Percentiles rank a stretch among this genome's conserved stretches.
phyloP scores from a whole-genome alignment of 345 rosid species.

The Corchorus olitorius region DNA sequence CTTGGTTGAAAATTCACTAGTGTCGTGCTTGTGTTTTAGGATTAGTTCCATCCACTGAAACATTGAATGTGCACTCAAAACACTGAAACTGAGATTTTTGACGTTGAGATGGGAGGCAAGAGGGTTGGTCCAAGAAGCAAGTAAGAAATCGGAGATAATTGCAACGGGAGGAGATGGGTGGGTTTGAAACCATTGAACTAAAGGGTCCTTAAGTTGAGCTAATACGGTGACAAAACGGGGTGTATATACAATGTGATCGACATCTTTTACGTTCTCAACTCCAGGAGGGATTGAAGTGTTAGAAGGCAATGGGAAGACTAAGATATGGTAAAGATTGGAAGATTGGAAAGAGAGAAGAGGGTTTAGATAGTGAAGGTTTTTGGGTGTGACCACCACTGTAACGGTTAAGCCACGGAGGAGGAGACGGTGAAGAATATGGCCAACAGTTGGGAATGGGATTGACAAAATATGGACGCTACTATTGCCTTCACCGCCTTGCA shows the following conservation, averaged over 20 bases:
- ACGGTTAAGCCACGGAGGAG: conserved; percentile 30
- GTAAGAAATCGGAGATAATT: conserved; percentile 60
- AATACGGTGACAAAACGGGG: conserved; percentile 33
- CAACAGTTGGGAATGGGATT: conserved; percentile 43
- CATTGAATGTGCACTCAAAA: conserved; percentile 43
- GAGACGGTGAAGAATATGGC: conserved; percentile 43
- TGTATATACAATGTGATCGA: conserved; percentile 19
- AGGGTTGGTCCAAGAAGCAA: conserved; percentile 49
- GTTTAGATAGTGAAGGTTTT: conserved; percentile 34
- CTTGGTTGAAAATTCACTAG: conserved; percentile 32
- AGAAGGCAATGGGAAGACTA: conserved; percentile 40
- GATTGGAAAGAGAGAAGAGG: conserved; percentile 29
- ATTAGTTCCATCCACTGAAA: conserved; percentile 37
- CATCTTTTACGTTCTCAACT: conserved; percentile 38
- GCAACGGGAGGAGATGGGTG: conserved; percentile 55
- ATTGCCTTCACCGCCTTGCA: not conserved
- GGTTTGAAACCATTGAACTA: conserved; percentile 45
- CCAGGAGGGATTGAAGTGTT: conserved; percentile 36
- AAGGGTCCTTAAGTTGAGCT: conserved; percentile 37
- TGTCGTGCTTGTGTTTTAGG: conserved; percentile 13
- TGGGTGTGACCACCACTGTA: conserved; percentile 39
- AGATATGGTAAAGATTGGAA: conserved; percentile 22
- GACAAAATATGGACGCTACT: conserved; percentile 30
- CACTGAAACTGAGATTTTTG: conserved; percentile 44
- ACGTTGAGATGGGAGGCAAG: conserved; percentile 37